Conservation (phyloP, 1,284 basidiomycete genomes). For the Pyrrhoderma noxium region DNA sequence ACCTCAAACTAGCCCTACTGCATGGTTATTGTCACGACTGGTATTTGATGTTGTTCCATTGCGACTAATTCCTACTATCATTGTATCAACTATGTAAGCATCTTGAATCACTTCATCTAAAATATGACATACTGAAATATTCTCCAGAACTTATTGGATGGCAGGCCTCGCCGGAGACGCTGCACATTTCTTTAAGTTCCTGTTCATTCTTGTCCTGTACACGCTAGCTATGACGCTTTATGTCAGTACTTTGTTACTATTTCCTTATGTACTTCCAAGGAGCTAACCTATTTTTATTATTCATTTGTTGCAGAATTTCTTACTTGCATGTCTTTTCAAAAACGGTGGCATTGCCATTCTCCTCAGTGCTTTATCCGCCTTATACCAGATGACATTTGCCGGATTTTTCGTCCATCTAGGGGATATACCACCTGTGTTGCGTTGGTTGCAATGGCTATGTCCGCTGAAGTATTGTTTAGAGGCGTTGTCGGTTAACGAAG, state of each 20-base stretch:
- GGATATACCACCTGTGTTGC: conserved; percentile 73
- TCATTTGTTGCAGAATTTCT: conserved; percentile 62
- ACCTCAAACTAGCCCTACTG: conserved; percentile 64
- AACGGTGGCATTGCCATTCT: conserved; percentile 88
- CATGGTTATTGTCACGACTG: conserved; percentile 81
- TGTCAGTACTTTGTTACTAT: conserved; percentile 45
- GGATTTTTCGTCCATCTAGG: conserved; percentile 81
- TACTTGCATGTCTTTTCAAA: conserved; percentile 71
- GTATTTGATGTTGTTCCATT: conserved; percentile 82
- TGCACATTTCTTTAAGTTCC: conserved; percentile 75
- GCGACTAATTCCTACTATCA: conserved; percentile 75
- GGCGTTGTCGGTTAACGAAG: conserved; percentile 83
- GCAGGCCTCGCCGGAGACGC: conserved; percentile 70
- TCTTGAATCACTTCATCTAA: not conserved
- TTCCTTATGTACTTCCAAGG: too few species aligned
- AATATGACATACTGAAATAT: conserved; percentile 8
- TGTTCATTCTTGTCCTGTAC: conserved; percentile 71
- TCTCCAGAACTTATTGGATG: conserved; percentile 80
- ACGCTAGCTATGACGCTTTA: conserved; percentile 78
- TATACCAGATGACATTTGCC: conserved; percentile 81
- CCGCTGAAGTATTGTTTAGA: conserved; percentile 72
- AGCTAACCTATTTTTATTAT: not conserved
- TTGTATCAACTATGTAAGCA: conserved; percentile 70
- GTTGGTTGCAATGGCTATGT: conserved; percentile 81
- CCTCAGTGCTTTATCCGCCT: conserved; percentile 63